Percentiles rank a stretch among this genome's conserved stretches.
phyloP scores from a whole-genome alignment of 352 stramenopile species.

The Aphanomyces invadans region DNA sequence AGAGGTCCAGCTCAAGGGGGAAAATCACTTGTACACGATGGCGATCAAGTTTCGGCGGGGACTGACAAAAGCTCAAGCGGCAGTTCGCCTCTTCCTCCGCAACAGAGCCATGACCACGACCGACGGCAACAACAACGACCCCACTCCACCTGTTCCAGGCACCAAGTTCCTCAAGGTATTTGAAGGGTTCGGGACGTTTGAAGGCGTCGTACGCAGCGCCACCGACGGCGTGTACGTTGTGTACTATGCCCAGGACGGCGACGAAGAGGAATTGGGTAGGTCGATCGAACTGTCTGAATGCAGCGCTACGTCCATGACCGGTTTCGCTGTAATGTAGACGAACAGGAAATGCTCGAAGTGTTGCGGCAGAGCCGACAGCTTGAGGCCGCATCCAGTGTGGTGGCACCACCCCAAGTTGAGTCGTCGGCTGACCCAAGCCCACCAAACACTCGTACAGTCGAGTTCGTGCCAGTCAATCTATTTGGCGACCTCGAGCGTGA shows the following conservation, averaged over 20 bases:
- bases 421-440: not conserved
- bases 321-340: not conserved
- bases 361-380: not conserved
- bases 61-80: constrained; percentile 54
- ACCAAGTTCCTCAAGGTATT: constrained; percentile 70
- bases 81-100: constrained; percentile 60
- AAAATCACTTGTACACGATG: constrained; percentile 58
- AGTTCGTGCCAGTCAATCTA: constrained; percentile 1
- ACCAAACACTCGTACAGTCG: not conserved
- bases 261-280: constrained; percentile 64
- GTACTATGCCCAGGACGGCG: constrained; percentile 51
- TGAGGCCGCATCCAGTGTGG: not conserved
- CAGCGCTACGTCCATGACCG: no score
- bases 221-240: constrained; percentile 43
- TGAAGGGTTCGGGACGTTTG: constrained; percentile 51
- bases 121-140: no score
- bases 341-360: constrained; percentile 18
- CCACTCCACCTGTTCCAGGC: constrained; percentile 32
- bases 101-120: constrained; percentile 34
- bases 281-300: no score
- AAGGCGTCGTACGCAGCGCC: constrained; percentile 47
- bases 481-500: not conserved
- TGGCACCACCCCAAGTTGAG: not conserved
- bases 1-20: constrained; percentile 47
- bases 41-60: constrained; percentile 67